These are phyloP conservation scores for Albatrellus ellisii DNA, from an alignment of 768 basidiomycete genomes.

Conservation along the genomic window DNA sequence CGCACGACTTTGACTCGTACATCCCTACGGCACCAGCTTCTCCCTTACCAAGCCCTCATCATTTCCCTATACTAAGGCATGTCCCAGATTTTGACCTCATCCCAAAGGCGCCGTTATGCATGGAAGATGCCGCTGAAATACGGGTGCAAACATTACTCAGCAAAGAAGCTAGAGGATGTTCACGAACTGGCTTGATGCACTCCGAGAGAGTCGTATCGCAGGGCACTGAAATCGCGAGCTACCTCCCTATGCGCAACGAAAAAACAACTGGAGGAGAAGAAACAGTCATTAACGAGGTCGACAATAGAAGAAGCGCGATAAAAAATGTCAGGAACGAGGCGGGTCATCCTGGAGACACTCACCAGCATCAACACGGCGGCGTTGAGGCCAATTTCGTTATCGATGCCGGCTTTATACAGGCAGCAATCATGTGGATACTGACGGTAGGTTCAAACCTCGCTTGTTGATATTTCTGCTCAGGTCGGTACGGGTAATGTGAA, in stretches of 20 bases:
- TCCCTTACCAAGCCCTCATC: not conserved
- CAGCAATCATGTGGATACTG: constrained; percentile 10
- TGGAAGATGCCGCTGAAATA: not conserved
- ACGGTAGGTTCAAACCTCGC: not conserved
- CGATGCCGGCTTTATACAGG: not conserved
- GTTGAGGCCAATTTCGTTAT: too few species aligned
- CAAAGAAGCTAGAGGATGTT: not conserved
- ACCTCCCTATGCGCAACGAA: not conserved
- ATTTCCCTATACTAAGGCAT: not conserved
- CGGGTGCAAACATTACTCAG: not conserved
- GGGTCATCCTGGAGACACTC: not conserved
- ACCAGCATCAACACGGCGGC: not conserved
- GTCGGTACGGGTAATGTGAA: constrained; percentile 3
- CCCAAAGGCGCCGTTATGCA: not conserved
- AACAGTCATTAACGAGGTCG: not conserved
- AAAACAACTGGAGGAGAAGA: not conserved
- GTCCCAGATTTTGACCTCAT: not conserved
- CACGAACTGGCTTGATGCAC: not conserved
- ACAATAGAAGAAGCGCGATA: not conserved
- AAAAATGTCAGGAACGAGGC: not conserved
- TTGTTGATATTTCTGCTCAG: not conserved
- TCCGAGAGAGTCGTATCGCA: too few species aligned
- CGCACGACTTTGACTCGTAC: too few species aligned
- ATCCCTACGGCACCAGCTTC: not conserved
- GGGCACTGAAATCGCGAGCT: not conserved